A percentile compares a stretch with the other conserved stretches of the same genome.
phyloP scores from a whole-genome alignment of 805 yeast species.

The Candida sphagnicola region DNA sequence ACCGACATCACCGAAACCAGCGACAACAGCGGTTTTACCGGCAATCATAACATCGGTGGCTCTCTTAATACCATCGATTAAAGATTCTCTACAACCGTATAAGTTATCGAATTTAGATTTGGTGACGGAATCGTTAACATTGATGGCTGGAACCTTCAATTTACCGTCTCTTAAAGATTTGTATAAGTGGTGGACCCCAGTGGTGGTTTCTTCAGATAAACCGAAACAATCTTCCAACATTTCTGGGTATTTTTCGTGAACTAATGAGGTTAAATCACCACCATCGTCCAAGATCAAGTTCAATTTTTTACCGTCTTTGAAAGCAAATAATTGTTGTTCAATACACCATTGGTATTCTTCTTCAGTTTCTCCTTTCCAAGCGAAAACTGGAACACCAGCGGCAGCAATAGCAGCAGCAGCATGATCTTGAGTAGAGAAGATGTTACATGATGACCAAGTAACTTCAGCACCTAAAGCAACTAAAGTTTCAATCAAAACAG shows the following conservation, averaged over 20 bases:
- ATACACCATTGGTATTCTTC: conserved; percentile 99
- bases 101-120: conserved; percentile 99
- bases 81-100: conserved; percentile 99
- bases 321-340: conserved; percentile 97
- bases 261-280: conserved; percentile 96
- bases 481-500: conserved; percentile 96
- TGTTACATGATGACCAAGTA: conserved; percentile 99
- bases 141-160: conserved; percentile 98
- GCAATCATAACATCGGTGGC: conserved; percentile 99
- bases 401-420: conserved; percentile 99
- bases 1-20: conserved; percentile 99
- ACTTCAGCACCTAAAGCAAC: conserved; percentile 98
- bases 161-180: conserved; percentile 84
- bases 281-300: conserved; percentile 98
- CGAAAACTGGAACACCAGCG: conserved; percentile 97
- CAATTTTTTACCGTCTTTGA: conserved; percentile 92
- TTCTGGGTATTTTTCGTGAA: conserved; percentile 97
- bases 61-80: conserved; percentile 98
- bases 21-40: conserved; percentile 98
- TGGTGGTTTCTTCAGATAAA: conserved; percentile 97
- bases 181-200: conserved; percentile 99
- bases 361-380: conserved; percentile 99
- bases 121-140: conserved; percentile 98
- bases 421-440: conserved; percentile 98
- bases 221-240: conserved; percentile 94